A percentile compares a stretch with the other conserved stretches of the same genome.
phyloP scores from a whole-genome alignment of 2,329 filamentous ascomycete genomes.

The Sclerotiophoma versabilis region DNA sequence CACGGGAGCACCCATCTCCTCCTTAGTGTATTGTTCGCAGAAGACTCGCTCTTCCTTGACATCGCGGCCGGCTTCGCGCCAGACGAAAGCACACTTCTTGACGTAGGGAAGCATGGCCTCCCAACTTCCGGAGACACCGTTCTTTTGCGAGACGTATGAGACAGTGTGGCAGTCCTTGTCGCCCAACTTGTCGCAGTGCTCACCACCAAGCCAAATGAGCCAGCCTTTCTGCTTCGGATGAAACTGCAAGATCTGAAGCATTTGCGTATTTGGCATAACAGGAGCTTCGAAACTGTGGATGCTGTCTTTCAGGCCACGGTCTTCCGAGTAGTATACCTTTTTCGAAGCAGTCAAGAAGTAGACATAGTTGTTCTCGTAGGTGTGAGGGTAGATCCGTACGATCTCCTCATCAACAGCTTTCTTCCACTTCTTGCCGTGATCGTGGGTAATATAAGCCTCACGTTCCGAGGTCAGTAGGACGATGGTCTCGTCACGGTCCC shows the following conservation, averaged over 20 bases:
- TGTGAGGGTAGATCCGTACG: constrained; percentile 75
- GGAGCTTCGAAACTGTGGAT: constrained; percentile 78
- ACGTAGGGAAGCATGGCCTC: constrained; percentile 75
- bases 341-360: constrained; percentile 80
- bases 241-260: constrained; percentile 71
- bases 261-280: constrained; percentile 61
- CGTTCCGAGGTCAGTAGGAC: constrained; percentile 66
- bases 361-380: constrained; percentile 81
- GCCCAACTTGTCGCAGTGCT: constrained; percentile 67
- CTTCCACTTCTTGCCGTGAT: constrained; percentile 90
- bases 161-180: constrained; percentile 70
- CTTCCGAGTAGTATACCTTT: constrained; percentile 78
- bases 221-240: constrained; percentile 82
- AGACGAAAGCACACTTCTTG: constrained; percentile 85
- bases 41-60: constrained; percentile 70
- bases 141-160: constrained; percentile 79
- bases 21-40: constrained; percentile 69
- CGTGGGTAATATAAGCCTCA: constrained; percentile 75
- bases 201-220: constrained; percentile 85
- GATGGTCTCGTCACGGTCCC: constrained; percentile 74
- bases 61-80: constrained; percentile 61
- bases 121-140: constrained; percentile 73
- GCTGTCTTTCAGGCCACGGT: constrained; percentile 69
- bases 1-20: constrained; percentile 68
- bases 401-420: constrained; percentile 75